A percentile compares a stretch with the other conserved stretches of the same genome.
Evolutionary conservation across 257 asterid species (phyloP).

Genomic region (Phtheirospermum japonicum): DNA sequence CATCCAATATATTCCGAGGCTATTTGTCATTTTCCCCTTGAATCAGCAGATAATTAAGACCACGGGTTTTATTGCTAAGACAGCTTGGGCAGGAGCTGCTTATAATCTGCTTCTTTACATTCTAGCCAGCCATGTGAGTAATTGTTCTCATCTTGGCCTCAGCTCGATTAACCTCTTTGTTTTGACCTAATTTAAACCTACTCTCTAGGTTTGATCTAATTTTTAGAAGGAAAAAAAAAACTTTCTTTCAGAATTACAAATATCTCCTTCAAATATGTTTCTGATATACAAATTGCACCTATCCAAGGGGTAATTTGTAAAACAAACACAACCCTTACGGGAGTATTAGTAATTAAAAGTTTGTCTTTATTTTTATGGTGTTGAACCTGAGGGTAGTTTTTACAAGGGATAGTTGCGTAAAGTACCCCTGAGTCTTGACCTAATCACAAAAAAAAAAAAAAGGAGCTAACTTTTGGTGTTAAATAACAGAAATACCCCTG

Average conservation of each 20-base stretch:
- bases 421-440: too few species aligned
- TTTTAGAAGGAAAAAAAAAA: not conserved
- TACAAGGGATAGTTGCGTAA: too few species aligned
- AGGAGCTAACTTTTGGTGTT: too few species aligned
- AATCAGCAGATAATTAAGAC: constrained; percentile 75
- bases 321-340: not conserved
- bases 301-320: not conserved
- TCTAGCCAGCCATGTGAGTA: constrained; percentile 84
- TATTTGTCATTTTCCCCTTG: constrained; percentile 75
- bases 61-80: constrained; percentile 86
- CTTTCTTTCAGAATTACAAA: not conserved
- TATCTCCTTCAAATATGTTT: not conserved
- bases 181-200: not conserved
- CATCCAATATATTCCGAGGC: constrained; percentile 73
- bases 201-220: not conserved
- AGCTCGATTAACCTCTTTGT: not conserved
- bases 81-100: constrained; percentile 98
- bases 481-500: too few species aligned
- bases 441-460: too few species aligned
- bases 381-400: too few species aligned
- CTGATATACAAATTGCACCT: not conserved
- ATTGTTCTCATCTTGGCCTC: not conserved
- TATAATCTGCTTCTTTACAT: constrained; percentile 87
- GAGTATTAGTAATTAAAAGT: too few species aligned
- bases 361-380: too few species aligned